Evolutionary conservation across 257 asterid genomes (phyloP).

Genomic region (Primulina eburnea): DNA sequence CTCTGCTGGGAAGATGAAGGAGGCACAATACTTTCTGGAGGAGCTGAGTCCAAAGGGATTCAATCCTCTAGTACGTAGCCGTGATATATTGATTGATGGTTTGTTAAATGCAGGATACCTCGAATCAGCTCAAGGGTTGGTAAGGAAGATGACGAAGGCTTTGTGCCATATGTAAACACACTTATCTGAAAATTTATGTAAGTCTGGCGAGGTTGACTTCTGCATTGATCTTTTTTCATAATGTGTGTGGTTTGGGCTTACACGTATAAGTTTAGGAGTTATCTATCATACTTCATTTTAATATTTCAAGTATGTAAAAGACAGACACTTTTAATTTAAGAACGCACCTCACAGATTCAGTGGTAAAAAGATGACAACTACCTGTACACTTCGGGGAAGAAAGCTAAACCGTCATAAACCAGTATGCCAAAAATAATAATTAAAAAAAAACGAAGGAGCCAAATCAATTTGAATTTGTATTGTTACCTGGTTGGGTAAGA

Average conservation of each 20-base stretch:
- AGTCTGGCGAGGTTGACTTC: constrained; percentile 71
- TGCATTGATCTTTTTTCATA: constrained; percentile 47
- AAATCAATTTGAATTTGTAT: too few species aligned
- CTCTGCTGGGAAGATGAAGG: constrained; percentile 89
- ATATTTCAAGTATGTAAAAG: too few species aligned
- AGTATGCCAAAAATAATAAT: too few species aligned
- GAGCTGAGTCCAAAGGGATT: constrained; percentile 91
- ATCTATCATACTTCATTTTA: too few species aligned
- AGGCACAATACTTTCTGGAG: constrained; percentile 89
- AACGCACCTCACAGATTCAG: too few species aligned
- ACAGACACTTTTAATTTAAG: too few species aligned
- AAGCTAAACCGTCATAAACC: too few species aligned
- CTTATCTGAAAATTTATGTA: constrained; percentile 72
- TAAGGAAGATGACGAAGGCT: constrained; percentile 88
- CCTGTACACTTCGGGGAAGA: too few species aligned
- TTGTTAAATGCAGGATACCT: constrained; percentile 90
- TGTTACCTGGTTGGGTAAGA: too few species aligned
- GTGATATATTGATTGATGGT: constrained; percentile 84
- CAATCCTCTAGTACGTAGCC: constrained; percentile 94
- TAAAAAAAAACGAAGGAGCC: too few species aligned
- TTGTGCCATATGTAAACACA: constrained; percentile 79
- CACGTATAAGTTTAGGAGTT: constrained; percentile 26
- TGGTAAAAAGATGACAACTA: too few species aligned
- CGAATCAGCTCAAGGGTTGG: constrained; percentile 90
- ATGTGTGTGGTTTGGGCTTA: constrained; percentile 65